These are phyloP conservation scores for Capsicum rhomboideum DNA, from an alignment of 257 asterid species.

Conservation along the genomic window DNA sequence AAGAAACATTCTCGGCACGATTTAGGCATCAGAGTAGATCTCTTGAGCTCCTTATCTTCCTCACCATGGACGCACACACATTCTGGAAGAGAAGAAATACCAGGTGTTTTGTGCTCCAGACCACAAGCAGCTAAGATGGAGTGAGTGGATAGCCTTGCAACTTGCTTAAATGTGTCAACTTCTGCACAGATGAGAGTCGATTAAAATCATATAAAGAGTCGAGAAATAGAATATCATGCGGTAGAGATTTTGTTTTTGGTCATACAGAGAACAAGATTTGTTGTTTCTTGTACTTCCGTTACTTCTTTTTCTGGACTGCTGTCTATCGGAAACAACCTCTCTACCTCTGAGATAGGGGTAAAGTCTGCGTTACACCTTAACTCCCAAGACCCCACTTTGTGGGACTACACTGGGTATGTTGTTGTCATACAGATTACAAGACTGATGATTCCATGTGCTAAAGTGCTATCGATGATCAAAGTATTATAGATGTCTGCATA, in stretches of 20 bases:
- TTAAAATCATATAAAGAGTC: not conserved
- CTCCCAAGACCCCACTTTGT: too few relatives aligned
- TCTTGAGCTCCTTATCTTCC: constrained; percentile 21
- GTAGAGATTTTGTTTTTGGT: not conserved
- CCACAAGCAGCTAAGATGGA: constrained; percentile 60
- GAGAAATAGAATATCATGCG: not conserved
- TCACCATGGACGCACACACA: constrained; percentile 32
- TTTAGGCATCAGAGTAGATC: constrained; percentile 48
- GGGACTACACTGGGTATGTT: too few relatives aligned
- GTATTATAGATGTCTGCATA: not conserved
- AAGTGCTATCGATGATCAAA: not conserved
- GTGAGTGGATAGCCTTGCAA: constrained; percentile 68
- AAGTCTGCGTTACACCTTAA: too few relatives aligned
- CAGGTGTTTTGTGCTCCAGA: constrained; percentile 40
- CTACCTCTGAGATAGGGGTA: too few relatives aligned
- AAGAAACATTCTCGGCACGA: constrained; percentile 65
- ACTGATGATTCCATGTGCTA: not conserved
- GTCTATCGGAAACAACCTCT: too few relatives aligned
- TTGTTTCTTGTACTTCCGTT: too few relatives aligned
- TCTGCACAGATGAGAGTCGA: constrained; percentile 23
- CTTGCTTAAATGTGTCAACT: constrained; percentile 42
- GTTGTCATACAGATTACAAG: not conserved
- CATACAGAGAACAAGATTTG: not conserved
- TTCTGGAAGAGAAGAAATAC: constrained; percentile 22
- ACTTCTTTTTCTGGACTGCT: too few relatives aligned